Evolutionary conservation across 768 basidiomycete genomes (phyloP).

Genomic region (Porphyrellus cyaneotinctus): DNA sequence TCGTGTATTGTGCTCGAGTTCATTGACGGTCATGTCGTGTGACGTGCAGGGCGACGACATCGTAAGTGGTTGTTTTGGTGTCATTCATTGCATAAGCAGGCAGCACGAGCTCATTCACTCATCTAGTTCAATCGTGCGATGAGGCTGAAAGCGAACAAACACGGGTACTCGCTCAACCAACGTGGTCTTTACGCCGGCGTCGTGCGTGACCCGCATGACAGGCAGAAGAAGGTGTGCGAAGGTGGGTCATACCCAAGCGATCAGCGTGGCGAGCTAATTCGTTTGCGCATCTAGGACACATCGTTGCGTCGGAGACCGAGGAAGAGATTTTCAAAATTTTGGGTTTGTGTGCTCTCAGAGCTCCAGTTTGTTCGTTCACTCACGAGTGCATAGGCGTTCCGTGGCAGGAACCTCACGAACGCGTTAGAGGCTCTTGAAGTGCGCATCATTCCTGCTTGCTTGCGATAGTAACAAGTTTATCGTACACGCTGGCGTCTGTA

Average conservation of each 20-base stretch:
- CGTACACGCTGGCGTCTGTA: not conserved
- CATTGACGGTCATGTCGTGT: not conserved
- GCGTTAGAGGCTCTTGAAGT: constrained; percentile 40
- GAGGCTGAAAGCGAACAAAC: constrained; percentile 73
- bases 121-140: constrained; percentile 85
- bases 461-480: not conserved
- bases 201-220: constrained; percentile 62
- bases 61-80: constrained; percentile 44
- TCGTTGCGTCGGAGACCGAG: constrained; percentile 82
- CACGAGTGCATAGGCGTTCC: constrained; percentile 48
- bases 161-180: constrained; percentile 87
- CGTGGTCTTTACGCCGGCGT: constrained; percentile 73
- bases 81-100: not conserved
- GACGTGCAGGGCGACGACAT: constrained; percentile 78
- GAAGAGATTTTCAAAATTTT: constrained; percentile 80
- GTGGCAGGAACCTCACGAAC: constrained; percentile 79
- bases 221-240: constrained; percentile 53
- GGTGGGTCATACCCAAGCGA: constrained; percentile 35
- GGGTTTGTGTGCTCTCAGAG: constrained; percentile 30
- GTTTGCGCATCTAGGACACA: constrained; percentile 40
- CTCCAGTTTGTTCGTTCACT: not conserved
- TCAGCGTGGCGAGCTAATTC: not conserved
- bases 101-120: not conserved
- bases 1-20: not conserved
- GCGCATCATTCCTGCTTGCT: not conserved